Base-by-base conservation (phyloP, 257 asterid genomes). In the Capsicum rhomboideum region DNA sequence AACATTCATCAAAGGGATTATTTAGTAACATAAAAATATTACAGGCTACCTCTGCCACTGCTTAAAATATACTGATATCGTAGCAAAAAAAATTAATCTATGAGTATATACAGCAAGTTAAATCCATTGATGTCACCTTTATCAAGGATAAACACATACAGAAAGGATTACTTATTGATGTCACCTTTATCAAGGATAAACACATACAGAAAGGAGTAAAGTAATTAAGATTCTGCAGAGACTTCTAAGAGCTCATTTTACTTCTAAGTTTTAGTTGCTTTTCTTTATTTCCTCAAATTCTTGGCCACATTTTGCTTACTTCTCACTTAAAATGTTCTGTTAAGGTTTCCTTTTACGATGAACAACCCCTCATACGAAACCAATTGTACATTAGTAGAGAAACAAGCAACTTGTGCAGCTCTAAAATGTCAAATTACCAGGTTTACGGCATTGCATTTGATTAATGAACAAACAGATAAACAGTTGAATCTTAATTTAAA, bases 181-280 rank as follows among this genome's bases (percentile, higher is more conserved):
- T n/a, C n/a, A n/a, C n/a, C n/a, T n/a, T n/a, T n/a, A n/a, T n/a
- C n/a, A n/a, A n/a, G n/a, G n/a, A n/a, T n/a, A n/a, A n/a, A n/a
- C n/a, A n/a, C n/a, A n/a, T n/a, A n/a, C n/a, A n/a, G n/a, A 34
- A 17, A 8, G 8, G 17, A 37, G 50, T 68, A 1, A 68, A 34
- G 77, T 68, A 18, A 34, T 34, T 34, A 68, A 68, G 10, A 37
- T 68, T 68, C 78, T 68, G 46, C 50, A 68, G 52, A 34, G 50
- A 67, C 16, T 67, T 31, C 8, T 46, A 7, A 21, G 83, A 28
- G 59, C 83, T 23, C 10, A 34, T 80, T 64, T 80, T 42, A 80
- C 83, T 80, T 80, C 23, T 59, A 80, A 59, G 77, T 2, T 80
- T 80, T 61, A 13, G 83, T 79, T 79, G 69, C 83, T 79, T 79